Base-by-base conservation (phyloP, 768 basidiomycete species). In the Kwoniella botswanensis region DNA sequence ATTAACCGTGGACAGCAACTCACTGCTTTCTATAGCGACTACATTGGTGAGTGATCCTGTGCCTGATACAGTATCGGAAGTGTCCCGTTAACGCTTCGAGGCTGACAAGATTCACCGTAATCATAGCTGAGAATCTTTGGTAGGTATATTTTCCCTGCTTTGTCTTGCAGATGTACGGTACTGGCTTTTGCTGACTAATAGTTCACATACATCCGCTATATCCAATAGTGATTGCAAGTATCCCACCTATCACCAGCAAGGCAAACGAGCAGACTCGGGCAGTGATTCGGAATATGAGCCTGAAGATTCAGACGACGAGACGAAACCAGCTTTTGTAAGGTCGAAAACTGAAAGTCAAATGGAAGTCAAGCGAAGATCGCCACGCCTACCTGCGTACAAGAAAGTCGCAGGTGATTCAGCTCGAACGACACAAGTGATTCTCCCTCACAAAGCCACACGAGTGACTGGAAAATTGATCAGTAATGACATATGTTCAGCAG, bases 1-100 rank as follows among this genome's bases (percentile, higher is more conserved):
- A 52, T 64, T 7, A 12, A 17, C 7, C 50, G 50, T 9, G 63
- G 63, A 15, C 22, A 64, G 10, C 42, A 64, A 21, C 46, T 64
- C 17, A 53, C 53, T 43, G 63, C 50, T 11, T 64, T 64, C 29
- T 64, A 64, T 18, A 54, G 63, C 15, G 63, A 64, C n/a, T 35
- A 64, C 9, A 55, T 64, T 54, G 63, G 63, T 64, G 52, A 64
- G 63, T 50, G 52, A 26, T 58, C 21, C 3, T 41, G 18, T 41
- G 29, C 4, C 26, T 13, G 57, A 58, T 29, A 10, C n/a, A 55
- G 2, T 13, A 13, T 17, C n/a, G n/a, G 50, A 17, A 52, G 1
- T 55, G 18, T 55, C 54, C 18, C 21, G 0, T 7, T 35, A 7
- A 35, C 5, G 5, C 6, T 6, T 50, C 46, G 6, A 12, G 18